Evolutionary conservation across 192 early-diverging fungal genomes (phyloP).

Genomic region (Podila clonocystis): DNA sequence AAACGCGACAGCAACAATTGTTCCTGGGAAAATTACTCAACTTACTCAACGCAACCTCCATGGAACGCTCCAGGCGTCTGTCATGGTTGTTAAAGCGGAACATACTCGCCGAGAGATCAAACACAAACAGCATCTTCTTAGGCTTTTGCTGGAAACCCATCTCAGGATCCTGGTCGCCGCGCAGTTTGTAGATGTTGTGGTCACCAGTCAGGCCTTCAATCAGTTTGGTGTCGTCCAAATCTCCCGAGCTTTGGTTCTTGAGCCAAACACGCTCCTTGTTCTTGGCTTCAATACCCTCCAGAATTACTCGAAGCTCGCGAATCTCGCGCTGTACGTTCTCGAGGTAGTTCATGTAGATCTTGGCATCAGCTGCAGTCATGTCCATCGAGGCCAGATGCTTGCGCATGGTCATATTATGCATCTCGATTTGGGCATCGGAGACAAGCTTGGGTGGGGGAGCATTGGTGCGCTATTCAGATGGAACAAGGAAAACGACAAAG

Average conservation of each 20-base stretch:
- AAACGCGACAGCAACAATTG: background rate
- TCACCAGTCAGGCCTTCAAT: slow-evolving; percentile 83
- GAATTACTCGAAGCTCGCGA: slow-evolving; percentile 77
- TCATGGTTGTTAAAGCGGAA: slow-evolving; percentile 73
- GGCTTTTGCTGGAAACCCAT: slow-evolving; percentile 78
- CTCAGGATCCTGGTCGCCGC: slow-evolving; percentile 80
- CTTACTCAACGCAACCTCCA: slow-evolving; percentile 69
- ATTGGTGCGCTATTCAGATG: slow-evolving; percentile 26
- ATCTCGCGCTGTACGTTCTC: slow-evolving; percentile 74
- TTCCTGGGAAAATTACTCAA: background rate
- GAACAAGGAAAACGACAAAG: background rate
- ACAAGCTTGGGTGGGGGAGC: slow-evolving; percentile 50
- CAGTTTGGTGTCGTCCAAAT: slow-evolving; percentile 84
- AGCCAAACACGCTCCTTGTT: slow-evolving; percentile 88
- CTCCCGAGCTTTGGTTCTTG: slow-evolving; percentile 80
- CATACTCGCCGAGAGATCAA: slow-evolving; percentile 82
- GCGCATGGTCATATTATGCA: slow-evolving; percentile 77
- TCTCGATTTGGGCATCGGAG: slow-evolving; percentile 57
- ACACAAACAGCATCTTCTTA: slow-evolving; percentile 80
- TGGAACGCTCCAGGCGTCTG: slow-evolving; percentile 66
- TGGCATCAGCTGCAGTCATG: slow-evolving; percentile 76
- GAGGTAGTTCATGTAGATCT: slow-evolving; percentile 64
- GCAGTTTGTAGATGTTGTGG: slow-evolving; percentile 78
- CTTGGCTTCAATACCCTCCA: slow-evolving; percentile 81
- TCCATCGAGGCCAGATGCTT: slow-evolving; percentile 74